These are phyloP conservation scores for Tetrapyrgos nigripes DNA, from an alignment of 1,284 basidiomycete species.

Conservation along the genomic window DNA sequence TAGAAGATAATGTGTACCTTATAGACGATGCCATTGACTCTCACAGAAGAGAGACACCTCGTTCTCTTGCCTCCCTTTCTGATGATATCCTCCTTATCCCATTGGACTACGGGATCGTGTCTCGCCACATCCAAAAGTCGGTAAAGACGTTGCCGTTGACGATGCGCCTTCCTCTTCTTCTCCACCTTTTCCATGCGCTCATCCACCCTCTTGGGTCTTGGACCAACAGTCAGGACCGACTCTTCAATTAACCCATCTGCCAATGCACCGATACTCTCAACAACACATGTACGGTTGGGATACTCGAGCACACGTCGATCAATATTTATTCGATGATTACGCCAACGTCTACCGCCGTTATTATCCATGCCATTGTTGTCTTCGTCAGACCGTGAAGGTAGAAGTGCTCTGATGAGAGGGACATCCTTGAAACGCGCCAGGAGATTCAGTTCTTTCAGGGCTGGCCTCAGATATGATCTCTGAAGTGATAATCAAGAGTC, in stretches of 20 bases:
- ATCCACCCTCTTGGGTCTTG: background rate
- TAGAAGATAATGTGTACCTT: conserved; percentile 42
- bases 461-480: no score
- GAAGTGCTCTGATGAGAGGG: conserved; percentile 1
- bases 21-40: conserved; percentile 44
- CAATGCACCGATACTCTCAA: no score
- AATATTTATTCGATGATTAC: no score
- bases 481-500: no score
- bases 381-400: conserved; percentile 25
- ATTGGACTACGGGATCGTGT: conserved; percentile 18
- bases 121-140: conserved; percentile 4
- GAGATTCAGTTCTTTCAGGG: no score
- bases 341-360: no score
- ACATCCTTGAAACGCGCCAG: no score
- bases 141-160: conserved; percentile 19
- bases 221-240: no score
- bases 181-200: background rate
- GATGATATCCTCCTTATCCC: conserved; percentile 33
- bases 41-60: conserved; percentile 36
- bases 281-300: no score
- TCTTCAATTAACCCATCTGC: no score
- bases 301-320: no score
- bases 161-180: conserved; percentile 22
- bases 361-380: conserved; percentile 27
- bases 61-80: conserved; percentile 29